Base-by-base conservation (phyloP, 164 flowering plant genomes). In the Taxillus chinensis region DNA sequence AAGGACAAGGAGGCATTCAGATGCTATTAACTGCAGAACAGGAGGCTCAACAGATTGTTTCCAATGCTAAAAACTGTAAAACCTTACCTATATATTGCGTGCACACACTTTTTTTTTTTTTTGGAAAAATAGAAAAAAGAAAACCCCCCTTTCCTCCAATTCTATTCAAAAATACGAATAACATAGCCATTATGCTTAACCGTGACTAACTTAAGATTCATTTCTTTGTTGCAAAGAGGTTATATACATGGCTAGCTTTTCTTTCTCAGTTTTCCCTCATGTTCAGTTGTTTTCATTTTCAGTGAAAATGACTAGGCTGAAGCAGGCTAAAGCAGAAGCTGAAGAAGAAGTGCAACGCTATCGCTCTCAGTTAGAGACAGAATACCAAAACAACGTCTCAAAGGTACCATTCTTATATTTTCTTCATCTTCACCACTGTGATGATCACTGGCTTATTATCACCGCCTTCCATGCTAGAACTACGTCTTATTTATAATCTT, bases 1-100 rank as follows among this genome's bases (percentile, higher is more conserved):
- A 70, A 68, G 84, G 83, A 42, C 89, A 80, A 67, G 87, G 86
- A 63, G 86, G 92, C 45, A 81, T 86, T 60, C 92, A 86, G 62
- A 76, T 78, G 84, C 73, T 86, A 62, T 74, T 84, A 37, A 69
- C 73, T 60, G 92, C 87, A 41, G 92, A 83, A 62, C 86, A 86
- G 45, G 87, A 86, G 55, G 87, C 89, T 15, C 89, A 77, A 61
- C 83, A 78, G 8, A 78, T 82, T 51, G 71, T 84, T 39, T 15
- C 84, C 39, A 63, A 38, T 61, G 89, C 92, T 11, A 79, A 79
- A 76, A 78, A 73, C 61, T 55, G 89, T 86, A 75, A n/a, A 5
- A 52, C 10, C 9, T 8, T n/a, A 3, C 37, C 9, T n/a, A n/a
- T 15, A n/a, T 15, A 3, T 45, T 11, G 11, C 48, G 48, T 45